phyloP scores from a whole-genome alignment of 805 yeast genomes.

The Teunomyces lycoperdinae region DNA sequence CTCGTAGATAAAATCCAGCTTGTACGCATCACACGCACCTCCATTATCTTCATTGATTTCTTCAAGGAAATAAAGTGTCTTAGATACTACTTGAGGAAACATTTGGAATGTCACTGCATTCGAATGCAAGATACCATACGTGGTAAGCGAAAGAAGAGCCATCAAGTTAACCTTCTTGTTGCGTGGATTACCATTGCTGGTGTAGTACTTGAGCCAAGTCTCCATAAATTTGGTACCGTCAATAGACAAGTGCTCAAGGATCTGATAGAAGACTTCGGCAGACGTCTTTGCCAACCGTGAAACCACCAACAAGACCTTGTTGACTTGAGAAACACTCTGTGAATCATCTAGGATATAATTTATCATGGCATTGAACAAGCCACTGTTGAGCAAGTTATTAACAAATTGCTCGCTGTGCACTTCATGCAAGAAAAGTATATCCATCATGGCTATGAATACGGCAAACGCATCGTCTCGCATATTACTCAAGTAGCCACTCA shows the following conservation, averaged over 20 bases:
- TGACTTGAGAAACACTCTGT: constrained; percentile 39
- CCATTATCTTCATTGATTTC: constrained; percentile 60
- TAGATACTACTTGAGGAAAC: constrained; percentile 29
- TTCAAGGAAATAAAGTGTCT: constrained; percentile 54
- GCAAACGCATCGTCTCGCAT: constrained; percentile 72
- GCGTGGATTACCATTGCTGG: constrained; percentile 68
- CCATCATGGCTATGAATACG: constrained; percentile 52
- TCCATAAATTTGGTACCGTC: constrained; percentile 23
- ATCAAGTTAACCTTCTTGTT: constrained; percentile 66
- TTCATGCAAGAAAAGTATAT: constrained; percentile 42
- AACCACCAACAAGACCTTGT: constrained; percentile 36
- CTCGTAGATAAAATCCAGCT: constrained; percentile 35
- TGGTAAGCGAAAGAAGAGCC: constrained; percentile 54
- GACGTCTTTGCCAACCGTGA: constrained; percentile 35
- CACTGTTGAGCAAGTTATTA: constrained; percentile 38
- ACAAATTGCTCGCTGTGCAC: constrained; percentile 24
- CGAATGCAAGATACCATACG: constrained; percentile 21
- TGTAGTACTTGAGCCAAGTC: constrained; percentile 40
- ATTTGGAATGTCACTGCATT: constrained; percentile 14
- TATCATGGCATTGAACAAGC: constrained; percentile 42
- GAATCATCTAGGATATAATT: constrained; percentile 41
- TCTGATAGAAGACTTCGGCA: constrained; percentile 31
- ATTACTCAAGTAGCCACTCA: constrained; percentile 52
- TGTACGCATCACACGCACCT: constrained; percentile 36
- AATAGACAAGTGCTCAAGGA: constrained; percentile 28